These are phyloP conservation scores for Vicia sativa DNA, from an alignment of 306 rosid species.

Conservation along the genomic window DNA sequence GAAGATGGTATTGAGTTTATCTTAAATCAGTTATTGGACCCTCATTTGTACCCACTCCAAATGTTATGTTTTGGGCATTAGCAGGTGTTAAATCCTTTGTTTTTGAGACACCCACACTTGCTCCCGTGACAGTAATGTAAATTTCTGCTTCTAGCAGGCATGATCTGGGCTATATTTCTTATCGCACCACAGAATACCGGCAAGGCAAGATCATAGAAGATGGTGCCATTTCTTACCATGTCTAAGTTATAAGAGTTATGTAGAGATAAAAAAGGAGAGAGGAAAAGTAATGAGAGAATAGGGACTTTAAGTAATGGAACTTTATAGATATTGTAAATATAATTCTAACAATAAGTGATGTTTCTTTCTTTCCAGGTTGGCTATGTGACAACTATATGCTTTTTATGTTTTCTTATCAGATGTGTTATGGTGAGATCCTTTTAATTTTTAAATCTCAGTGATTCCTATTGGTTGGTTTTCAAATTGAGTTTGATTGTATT, in stretches of 20 bases:
- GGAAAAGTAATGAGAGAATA: background rate
- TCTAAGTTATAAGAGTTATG: background rate
- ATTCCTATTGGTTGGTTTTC: slow-evolving; percentile 28
- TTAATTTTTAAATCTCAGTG: background rate
- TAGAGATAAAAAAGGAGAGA: background rate
- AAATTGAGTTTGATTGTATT: slow-evolving; percentile 29
- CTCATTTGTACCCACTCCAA: background rate
- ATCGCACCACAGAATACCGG: background rate
- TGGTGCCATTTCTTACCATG: background rate
- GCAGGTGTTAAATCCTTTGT: background rate
- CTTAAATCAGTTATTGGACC: background rate
- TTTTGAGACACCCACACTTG: background rate
- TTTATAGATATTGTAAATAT: background rate
- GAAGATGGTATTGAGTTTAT: background rate
- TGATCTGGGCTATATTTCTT: background rate
- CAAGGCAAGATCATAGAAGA: background rate
- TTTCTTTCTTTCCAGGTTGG: slow-evolving; percentile 73
- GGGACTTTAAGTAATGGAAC: background rate
- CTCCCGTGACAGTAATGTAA: background rate
- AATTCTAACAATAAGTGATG: slow-evolving; percentile 31
- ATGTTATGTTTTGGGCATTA: background rate
- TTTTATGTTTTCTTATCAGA: slow-evolving; percentile 91
- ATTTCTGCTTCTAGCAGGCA: background rate
- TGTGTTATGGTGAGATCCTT: slow-evolving; percentile 78
- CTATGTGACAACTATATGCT: slow-evolving; percentile 93